These are phyloP conservation scores for Isoetes engelmannii DNA, from an alignment of 83 land plant genomes.

Conservation along the genomic window DNA sequence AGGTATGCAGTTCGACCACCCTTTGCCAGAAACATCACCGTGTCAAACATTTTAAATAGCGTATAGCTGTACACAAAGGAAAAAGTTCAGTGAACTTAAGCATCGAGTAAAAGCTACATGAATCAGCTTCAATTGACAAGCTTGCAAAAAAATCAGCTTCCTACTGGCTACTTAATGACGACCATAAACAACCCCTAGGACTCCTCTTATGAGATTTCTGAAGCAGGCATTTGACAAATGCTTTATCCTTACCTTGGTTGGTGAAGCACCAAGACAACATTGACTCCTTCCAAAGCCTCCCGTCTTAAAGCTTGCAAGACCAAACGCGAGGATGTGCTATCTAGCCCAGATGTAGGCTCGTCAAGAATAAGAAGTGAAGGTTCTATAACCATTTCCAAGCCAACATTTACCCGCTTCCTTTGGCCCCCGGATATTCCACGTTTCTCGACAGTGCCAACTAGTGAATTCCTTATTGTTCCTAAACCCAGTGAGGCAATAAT, in stretches of 20 bases:
- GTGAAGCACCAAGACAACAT: conserved; percentile 85
- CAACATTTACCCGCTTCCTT: conserved; percentile 16
- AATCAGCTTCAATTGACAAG: too few species aligned
- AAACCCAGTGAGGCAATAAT: conserved; percentile 10
- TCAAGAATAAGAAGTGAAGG: conserved; percentile 14
- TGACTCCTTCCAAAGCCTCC: conserved; percentile 92
- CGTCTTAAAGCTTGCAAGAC: conserved; percentile 84
- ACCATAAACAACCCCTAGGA: too few species aligned
- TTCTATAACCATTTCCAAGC: conserved; percentile 14
- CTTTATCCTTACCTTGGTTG: conserved; percentile 68
- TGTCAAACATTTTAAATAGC: conserved; percentile 85
- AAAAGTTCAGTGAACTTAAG: too few species aligned
- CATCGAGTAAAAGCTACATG: too few species aligned
- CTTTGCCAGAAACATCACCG: conserved; percentile 87
- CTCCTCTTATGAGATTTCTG: too few species aligned
- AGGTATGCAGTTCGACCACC: conserved; percentile 85
- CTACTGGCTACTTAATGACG: too few species aligned
- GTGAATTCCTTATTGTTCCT: conserved; percentile 5
- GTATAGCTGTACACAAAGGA: conserved; percentile 54
- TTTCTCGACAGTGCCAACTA: conserved; percentile 12
- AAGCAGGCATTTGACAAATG: too few species aligned
- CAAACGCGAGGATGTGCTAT: conserved; percentile 37
- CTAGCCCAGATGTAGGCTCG: conserved; percentile 17
- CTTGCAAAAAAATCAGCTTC: too few species aligned
- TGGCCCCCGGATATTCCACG: conserved; percentile 19